A percentile compares a stretch with the other conserved stretches of the same genome.
Conservation (phyloP, 108 stramenopile genomes). For the Nitzschia sp. region DNA sequence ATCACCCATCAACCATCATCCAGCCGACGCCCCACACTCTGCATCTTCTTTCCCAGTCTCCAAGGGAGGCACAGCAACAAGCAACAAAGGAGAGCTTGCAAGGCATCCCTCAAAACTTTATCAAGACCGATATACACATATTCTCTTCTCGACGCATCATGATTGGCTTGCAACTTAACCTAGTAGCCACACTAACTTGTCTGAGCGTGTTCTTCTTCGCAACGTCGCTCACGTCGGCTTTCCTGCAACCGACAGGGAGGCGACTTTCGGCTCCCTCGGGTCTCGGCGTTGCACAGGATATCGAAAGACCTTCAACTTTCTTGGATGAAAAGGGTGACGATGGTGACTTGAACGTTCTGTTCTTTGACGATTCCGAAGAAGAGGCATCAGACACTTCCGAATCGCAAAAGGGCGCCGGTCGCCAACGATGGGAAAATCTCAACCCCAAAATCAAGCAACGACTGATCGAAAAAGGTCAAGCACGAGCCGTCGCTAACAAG, state of each 20-base stretch:
- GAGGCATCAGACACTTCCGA: conserved; percentile 16
- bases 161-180: too few relatives aligned
- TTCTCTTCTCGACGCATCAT: too few relatives aligned
- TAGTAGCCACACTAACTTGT: too few relatives aligned
- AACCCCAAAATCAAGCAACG: conserved; percentile 68
- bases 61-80: too few relatives aligned
- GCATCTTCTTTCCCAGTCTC: too few relatives aligned
- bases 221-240: background rate
- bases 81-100: too few relatives aligned
- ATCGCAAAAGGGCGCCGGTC: conserved; percentile 8
- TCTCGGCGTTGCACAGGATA: background rate
- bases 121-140: too few relatives aligned
- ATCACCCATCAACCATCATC: too few relatives aligned
- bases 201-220: too few relatives aligned
- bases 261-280: background rate
- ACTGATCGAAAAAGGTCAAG: conserved; percentile 64
- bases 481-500: conserved; percentile 73
- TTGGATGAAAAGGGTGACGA: conserved; percentile 34
- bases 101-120: too few relatives aligned
- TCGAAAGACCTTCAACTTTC: conserved; percentile 24
- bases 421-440: conserved; percentile 62
- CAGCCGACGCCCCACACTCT: too few relatives aligned
- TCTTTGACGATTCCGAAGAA: conserved; percentile 41
- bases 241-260: background rate
- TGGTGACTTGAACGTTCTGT: conserved; percentile 33